Conservation (phyloP, 768 basidiomycete species). For the Cystofilobasidium bisporidii region DNA sequence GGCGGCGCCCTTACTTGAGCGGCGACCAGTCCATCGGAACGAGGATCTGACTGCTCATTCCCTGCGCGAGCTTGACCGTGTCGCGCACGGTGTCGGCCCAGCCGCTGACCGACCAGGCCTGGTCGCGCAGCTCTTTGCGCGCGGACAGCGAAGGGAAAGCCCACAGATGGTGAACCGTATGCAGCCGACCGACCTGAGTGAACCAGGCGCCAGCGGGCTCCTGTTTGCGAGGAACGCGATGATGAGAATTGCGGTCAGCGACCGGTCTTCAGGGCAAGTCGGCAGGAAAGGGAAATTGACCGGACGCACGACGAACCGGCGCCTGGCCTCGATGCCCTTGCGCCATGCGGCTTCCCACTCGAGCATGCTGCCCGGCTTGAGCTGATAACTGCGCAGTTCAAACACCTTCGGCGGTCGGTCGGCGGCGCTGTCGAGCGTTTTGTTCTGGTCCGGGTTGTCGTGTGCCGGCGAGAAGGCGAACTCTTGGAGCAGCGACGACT, state of each 20-base stretch:
- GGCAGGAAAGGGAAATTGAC: no score
- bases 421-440: constrained; percentile 42
- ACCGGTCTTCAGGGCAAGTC: neutral
- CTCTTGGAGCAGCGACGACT: constrained; percentile 34
- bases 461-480: constrained; percentile 45
- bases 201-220: constrained; percentile 40
- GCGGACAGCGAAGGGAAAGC: constrained; percentile 51
- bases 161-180: constrained; percentile 52
- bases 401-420: constrained; percentile 81
- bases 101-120: constrained; percentile 87
- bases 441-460: constrained; percentile 43
- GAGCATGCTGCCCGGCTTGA: constrained; percentile 77
- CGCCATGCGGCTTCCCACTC: constrained; percentile 97
- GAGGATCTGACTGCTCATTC: constrained; percentile 81
- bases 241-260: neutral
- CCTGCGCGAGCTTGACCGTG: constrained; percentile 77
- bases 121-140: constrained; percentile 73
- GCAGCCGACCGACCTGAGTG: constrained; percentile 42
- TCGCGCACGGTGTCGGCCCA: constrained; percentile 84
- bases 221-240: constrained; percentile 17
- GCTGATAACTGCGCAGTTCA: constrained; percentile 77
- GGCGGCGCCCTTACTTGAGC: constrained; percentile 50
- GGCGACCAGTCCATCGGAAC: constrained; percentile 72
- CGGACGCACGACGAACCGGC: constrained; percentile 60
- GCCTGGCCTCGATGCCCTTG: constrained; percentile 83